Evolutionary conservation across 805 yeast genomes (phyloP), one percentile per base, ranked within the genome.

Genomic region (Wickerhamiella alocasiicola): DNA sequence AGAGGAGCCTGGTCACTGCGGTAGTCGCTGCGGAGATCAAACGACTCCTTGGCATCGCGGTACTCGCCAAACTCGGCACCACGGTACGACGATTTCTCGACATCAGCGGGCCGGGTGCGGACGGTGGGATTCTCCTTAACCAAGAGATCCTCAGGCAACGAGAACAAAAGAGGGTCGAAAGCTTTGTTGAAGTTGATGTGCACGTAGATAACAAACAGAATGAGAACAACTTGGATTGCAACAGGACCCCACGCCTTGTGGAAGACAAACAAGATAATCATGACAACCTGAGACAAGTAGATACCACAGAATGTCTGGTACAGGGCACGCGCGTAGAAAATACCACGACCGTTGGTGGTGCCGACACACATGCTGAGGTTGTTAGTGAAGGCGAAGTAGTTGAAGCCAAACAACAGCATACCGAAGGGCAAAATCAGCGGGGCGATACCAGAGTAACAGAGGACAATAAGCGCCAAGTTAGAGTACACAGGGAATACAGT

Each of bases 171-270:
- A 9, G 70, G 66, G 43, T 70, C 78, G 55, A 84, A 82, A 0
- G 95, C 83, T 6, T 55, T 46, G 46, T 68, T 72, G 55, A 88
- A 59, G 47, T 74, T 70, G 23, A 73, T 13, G 53, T 88, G 95
- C 44, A 72, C 67, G 55, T 82, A 78, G 3, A 71, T 70, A 0
- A 96, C 83, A 48, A 69, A 59, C 6, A 69, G 71, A 11, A 83
- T 52, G 31, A 79, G 66, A 39, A 87, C 66, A 1, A 74, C 76
- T 57, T 81, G 82, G 41, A 88, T 61, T 3, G 78, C 81, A 48
- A 85, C 69, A 27, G 95, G 94, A 33, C 95, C 97, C 95, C 95
- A 88, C 31, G 93, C 80, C 66, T 83, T 83, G 46, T 93, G 85
- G 42, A 88, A 93, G 13, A 74, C 81, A 56, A 84, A 87, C 42